Evolutionary conservation across 306 rosid genomes (phyloP).

Genomic region (Cucurbita maxima): DNA sequence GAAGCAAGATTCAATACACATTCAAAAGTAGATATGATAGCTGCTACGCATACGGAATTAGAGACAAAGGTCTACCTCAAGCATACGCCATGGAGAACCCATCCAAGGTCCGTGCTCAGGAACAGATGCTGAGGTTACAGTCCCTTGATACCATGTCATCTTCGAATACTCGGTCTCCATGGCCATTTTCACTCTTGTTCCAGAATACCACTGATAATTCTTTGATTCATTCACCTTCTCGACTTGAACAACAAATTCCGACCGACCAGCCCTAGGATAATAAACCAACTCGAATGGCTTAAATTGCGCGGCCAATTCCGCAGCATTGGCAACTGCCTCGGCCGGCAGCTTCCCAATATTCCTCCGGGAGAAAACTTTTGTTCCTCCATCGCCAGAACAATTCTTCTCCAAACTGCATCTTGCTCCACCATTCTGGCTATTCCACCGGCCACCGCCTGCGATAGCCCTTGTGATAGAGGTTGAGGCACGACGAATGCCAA

Average conservation of each 20-base stretch:
- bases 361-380: constrained; percentile 17
- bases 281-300: constrained; percentile 55
- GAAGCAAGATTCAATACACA: background rate
- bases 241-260: constrained; percentile 52
- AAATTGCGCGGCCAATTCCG: constrained; percentile 35
- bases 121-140: constrained; percentile 13
- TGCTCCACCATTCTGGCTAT: constrained; percentile 10
- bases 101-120: constrained; percentile 24
- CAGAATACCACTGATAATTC: constrained; percentile 26
- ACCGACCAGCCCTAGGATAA: constrained; percentile 48
- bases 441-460: constrained; percentile 11
- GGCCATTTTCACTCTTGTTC: constrained; percentile 52
- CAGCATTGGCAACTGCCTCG: constrained; percentile 30
- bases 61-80: constrained; percentile 29
- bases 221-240: constrained; percentile 38
- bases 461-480: background rate
- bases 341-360: constrained; percentile 28
- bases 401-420: constrained; percentile 12
- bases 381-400: constrained; percentile 1
- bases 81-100: constrained; percentile 59
- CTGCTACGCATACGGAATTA: background rate
- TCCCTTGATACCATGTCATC: constrained; percentile 54
- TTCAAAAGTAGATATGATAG: background rate
- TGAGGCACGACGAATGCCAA: constrained; percentile 49
- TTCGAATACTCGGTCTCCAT: constrained; percentile 49